Base-by-base conservation (phyloP, 179 eudicot species). In the Beta lomatogona region DNA sequence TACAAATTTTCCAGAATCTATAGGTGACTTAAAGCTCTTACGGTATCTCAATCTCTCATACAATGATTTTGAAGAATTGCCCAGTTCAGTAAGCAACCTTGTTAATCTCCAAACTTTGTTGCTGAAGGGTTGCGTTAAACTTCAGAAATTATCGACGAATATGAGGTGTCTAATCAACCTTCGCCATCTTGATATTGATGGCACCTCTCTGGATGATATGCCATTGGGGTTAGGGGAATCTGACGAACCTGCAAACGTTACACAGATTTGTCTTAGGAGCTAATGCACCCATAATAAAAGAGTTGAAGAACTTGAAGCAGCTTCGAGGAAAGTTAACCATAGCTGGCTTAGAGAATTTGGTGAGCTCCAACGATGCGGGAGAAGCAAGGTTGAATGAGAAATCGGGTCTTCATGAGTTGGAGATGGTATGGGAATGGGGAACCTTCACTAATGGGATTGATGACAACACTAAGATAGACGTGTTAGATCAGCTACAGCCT, bases 41-140 rank as follows among this genome's bases (percentile, higher is more conserved):
- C 60, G 80, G 16, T 52, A 48, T 65, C 80, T 77, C 52, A 52
- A 77, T 53, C 72, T 77, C 14, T 77, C 80, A 9, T 77, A 22
- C 50, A 77, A 65, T 64, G 22, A 12, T 25, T 6, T 64, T 54
- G 72, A 46, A 65, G 72, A 64, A 64, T 25, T 77, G 70, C 80
- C 80, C 0, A 46, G 13, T 22, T 77, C 80, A 36, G 15, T 77
- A 6, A 64, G 61, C 80, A 77, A 52, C 72, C 80, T 77, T 77
- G 54, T 68, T 68, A 77, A 77, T 77, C 80, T 77, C 48, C 80
- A 77, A 16, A 77, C 80, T 28, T 61, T 65, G 18, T 28, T 64
- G 28, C 31, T 77, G 73, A 64, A 9, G 8, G 72, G 80, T 28
- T 77, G 80, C 31, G 36, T 18, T n/a, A 73, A 73, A 48, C 72